Evolutionary conservation across 768 basidiomycete species (phyloP), one percentile per base, ranked within the genome.

Genomic region (Rhodotorula babjevae): DNA sequence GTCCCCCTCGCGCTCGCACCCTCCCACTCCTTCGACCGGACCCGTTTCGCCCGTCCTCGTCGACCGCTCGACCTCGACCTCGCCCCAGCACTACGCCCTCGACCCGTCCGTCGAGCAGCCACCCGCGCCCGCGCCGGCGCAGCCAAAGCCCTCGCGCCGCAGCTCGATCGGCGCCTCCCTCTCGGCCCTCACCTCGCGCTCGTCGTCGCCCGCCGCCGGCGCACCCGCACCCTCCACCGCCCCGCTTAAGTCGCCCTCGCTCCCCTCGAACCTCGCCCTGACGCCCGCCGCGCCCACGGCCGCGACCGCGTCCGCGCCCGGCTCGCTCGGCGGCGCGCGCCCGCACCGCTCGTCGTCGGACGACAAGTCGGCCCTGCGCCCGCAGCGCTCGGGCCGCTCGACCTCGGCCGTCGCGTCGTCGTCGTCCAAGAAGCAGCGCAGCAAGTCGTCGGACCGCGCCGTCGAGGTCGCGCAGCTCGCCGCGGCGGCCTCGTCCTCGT

Each of bases 1-100:
- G 15, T 75, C 74, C 2, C 69, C 66, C 31, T 68, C 73, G 14
- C 69, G 69, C 29, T 64, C 71, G 1, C 63, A 50, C 47, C 44
- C 65, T 1, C 19, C 73, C 15, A 58, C 69, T 3, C 47, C 55
- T 31, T n/a, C 56, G 8, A n/a, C 69, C 33, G 47, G 9, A 7
- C 42, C 25, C 59, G 19, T 23, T 5, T 27, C 21, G 21, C 25
- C 40, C 21, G 25, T 21, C 42, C 21, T 27, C n/a, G 55, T 29
- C 29, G n/a, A 55, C n/a, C 53, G 53, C 14, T 55, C 53, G 12
- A 15, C 53, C n/a, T 55, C 53, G 11, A 57, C 50, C 65, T 71
- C 65, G 18, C 73, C 68, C 16, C 63, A 67, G 50, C 5, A 12
- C 33, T 63, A 63, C 33, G 61, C 65, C 33, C 31, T 50, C 52